Base-by-base conservation (phyloP, 108 stramenopile species). In the Hondaea fermentalgiana region DNA sequence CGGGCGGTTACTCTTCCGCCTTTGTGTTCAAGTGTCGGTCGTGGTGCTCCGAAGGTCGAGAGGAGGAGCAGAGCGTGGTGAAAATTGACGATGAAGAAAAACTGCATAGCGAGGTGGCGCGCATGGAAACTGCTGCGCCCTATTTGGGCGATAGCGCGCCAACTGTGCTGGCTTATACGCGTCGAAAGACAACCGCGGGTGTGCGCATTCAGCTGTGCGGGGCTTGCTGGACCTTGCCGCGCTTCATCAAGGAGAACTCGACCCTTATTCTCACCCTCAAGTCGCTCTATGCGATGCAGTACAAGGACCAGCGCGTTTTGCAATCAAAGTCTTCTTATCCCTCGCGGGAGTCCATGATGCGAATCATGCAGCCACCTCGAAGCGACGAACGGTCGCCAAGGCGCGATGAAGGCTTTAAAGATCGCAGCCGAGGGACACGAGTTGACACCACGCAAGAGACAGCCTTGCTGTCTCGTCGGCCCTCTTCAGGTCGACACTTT, bases 191-290 rank as follows among this genome's bases (percentile, higher is more conserved):
- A 0, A 25, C 3, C 0, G 76, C 76, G 5, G 76, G 23, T 12
- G 51, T 83, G 3, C 76, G 76, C 76, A 83, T 83, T 4, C 76
- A 83, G 28, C 76, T 83, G 6, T 83, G 76, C 28, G 76, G 76
- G 10, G 76, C 76, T 23, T 83, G 76, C 76, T 83, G 76, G 76
- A 83, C 76, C 43, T 35, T 83, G 76, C 76, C 76, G 19, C 49
- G 51, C 6, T 83, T 83, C 23, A 23, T 83, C 49, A 53, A 53
- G 28, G 51, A 47, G n/a, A 53, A 83, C 4, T 83, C 76, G 6
- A 83, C 45, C 17, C 25, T 83, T 17, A 83, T 83, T 53, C 49
- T 53, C 1, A 53, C 76, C 3, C 28, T 83, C 49, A 83, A 83
- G 51, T 53, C 49, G 6, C 23, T 83, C 19, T 83, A 28, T 45